Evolutionary conservation across 495 filamentous ascomycete species (phyloP).

Genomic region (Acidiella bohemica): DNA sequence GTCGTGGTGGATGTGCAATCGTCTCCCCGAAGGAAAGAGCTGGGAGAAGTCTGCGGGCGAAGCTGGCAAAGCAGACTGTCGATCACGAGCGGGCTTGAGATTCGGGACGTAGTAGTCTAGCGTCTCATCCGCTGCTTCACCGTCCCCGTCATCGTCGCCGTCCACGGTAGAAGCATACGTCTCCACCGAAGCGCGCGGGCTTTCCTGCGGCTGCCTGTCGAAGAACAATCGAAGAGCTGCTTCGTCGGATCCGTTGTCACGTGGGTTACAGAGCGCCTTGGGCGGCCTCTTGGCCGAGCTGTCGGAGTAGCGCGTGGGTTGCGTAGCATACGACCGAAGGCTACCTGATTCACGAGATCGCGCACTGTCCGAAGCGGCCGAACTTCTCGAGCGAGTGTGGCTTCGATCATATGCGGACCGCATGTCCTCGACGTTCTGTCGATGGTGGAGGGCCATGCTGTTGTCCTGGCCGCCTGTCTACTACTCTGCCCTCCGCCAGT

Average conservation of each 20-base stretch:
- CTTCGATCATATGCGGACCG: constrained; percentile 4
- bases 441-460: constrained; percentile 12
- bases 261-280: constrained; percentile 17
- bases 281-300: constrained; percentile 30
- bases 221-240: constrained; percentile 28
- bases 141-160: constrained; percentile 46
- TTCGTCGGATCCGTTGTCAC: constrained; percentile 29
- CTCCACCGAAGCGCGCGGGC: constrained; percentile 46
- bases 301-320: constrained; percentile 51
- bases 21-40: constrained; percentile 72
- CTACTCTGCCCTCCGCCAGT: too few species aligned
- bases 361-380: constrained; percentile 13
- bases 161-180: constrained; percentile 66
- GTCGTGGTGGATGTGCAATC: constrained; percentile 77
- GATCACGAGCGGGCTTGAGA: constrained; percentile 49
- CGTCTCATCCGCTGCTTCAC: constrained; percentile 43
- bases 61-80: too few species aligned
- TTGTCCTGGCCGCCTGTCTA: background rate
- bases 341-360: constrained; percentile 50
- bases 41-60: constrained; percentile 73
- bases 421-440: constrained; percentile 6
- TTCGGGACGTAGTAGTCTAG: constrained; percentile 47
- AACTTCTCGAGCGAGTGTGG: background rate
- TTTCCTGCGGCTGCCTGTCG: constrained; percentile 30
- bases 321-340: constrained; percentile 48